A percentile compares a stretch with the other conserved stretches of the same genome.
These are phyloP conservation scores for Yarrowia hollandica DNA, from an alignment of 805 yeast species.

Conservation along the genomic window DNA sequence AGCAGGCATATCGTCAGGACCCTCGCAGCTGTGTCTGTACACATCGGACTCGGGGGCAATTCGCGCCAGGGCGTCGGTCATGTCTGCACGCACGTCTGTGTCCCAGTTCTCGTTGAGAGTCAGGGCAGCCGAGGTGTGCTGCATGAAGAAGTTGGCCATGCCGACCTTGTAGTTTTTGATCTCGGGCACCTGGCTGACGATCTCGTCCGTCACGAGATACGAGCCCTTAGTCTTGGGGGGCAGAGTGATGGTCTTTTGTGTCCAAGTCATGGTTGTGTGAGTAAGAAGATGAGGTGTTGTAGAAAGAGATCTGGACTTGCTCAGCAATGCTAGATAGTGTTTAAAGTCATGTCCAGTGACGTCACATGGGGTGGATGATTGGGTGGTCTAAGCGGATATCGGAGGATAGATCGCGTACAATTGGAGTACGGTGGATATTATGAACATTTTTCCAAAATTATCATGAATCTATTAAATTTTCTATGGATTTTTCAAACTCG, in stretches of 20 bases:
- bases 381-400: too few relatives aligned
- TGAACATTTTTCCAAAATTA: too few relatives aligned
- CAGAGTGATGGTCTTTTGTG: constrained; percentile 56
- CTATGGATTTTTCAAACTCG: too few relatives aligned
- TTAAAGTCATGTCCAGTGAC: too few relatives aligned
- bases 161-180: constrained; percentile 62
- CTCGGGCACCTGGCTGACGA: constrained; percentile 57
- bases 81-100: constrained; percentile 70
- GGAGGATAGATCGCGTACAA: too few relatives aligned
- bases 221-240: constrained; percentile 63
- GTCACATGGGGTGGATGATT: too few relatives aligned
- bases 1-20: constrained; percentile 80
- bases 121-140: constrained; percentile 78
- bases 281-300: not conserved
- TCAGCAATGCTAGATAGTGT: constrained; percentile 14
- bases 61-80: constrained; percentile 61
- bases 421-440: too few relatives aligned
- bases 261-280: constrained; percentile 52
- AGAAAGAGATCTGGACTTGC: not conserved
- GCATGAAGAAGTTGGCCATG: constrained; percentile 62
- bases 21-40: constrained; percentile 71
- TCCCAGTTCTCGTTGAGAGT: constrained; percentile 80
- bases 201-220: constrained; percentile 70
- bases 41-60: constrained; percentile 64
- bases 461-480: too few relatives aligned